Evolutionary conservation across 2,329 filamentous ascomycete species (phyloP).

Genomic region (Pseudogymnoascus sp.): DNA sequence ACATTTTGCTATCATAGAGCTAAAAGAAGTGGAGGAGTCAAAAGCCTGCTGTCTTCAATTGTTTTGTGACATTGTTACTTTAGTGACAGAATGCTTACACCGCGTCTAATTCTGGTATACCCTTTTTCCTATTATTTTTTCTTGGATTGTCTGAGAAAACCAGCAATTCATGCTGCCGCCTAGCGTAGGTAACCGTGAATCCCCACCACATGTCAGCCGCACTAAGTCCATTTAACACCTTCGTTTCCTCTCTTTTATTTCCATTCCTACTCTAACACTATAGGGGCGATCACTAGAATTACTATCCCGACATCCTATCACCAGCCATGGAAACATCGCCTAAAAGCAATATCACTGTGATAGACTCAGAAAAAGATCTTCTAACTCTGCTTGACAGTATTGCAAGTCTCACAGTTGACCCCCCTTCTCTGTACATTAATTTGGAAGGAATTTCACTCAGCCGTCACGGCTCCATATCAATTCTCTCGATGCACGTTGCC

Average conservation of each 20-base stretch:
- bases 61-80: neutral
- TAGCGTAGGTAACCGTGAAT: neutral
- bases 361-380: conserved; percentile 12
- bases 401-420: neutral
- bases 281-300: neutral
- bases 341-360: conserved; percentile 6
- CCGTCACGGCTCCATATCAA: conserved; percentile 35
- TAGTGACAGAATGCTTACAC: neutral
- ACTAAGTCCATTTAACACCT: neutral
- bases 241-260: neutral
- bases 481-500: conserved; percentile 31
- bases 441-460: conserved; percentile 36
- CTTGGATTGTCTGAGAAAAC: neutral
- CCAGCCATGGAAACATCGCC: neutral
- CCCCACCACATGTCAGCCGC: neutral
- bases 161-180: neutral
- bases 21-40: neutral
- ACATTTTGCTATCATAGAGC: conserved; percentile 2
- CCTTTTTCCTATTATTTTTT: no score
- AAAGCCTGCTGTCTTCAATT: neutral
- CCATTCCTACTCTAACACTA: neutral
- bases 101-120: neutral
- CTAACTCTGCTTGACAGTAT: conserved; percentile 12
- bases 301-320: neutral
- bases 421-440: conserved; percentile 35